Evolutionary conservation across 2,329 filamentous ascomycete genomes (phyloP).

Genomic region (Pseudogymnoascus sp.): DNA sequence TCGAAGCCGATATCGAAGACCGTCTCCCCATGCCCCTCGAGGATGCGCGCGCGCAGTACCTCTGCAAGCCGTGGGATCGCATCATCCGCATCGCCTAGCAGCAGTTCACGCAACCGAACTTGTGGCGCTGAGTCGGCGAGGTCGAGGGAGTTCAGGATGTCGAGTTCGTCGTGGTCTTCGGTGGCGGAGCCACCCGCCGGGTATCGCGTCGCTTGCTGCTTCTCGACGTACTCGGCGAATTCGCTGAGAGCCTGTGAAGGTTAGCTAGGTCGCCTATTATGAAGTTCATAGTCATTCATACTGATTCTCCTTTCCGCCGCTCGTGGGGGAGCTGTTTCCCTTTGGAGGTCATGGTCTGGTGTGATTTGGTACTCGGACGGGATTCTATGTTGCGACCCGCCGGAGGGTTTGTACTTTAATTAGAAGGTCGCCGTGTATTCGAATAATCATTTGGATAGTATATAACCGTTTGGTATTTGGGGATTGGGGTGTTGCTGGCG

Average conservation of each 20-base stretch:
- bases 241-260: slow-evolving; percentile 67
- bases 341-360: slow-evolving; percentile 2
- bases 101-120: slow-evolving; percentile 66
- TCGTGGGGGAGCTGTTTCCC: slow-evolving; percentile 65
- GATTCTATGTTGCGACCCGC: neutral
- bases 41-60: slow-evolving; percentile 60
- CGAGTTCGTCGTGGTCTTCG: slow-evolving; percentile 79
- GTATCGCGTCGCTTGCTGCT: slow-evolving; percentile 73
- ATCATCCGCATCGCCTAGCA: slow-evolving; percentile 58
- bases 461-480: neutral
- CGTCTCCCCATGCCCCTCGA: slow-evolving; percentile 80
- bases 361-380: neutral
- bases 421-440: slow-evolving; percentile 9
- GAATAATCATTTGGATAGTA: slow-evolving; percentile 12
- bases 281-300: slow-evolving; percentile 36
- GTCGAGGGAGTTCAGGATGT: slow-evolving; percentile 74
- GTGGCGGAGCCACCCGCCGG: slow-evolving; percentile 32
- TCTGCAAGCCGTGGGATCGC: slow-evolving; percentile 56
- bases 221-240: slow-evolving; percentile 95
- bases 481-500: neutral
- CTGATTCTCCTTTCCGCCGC: slow-evolving; percentile 78
- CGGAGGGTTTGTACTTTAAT: slow-evolving; percentile 5
- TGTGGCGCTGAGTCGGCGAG: slow-evolving; percentile 63
- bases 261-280: neutral
- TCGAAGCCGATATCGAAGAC: slow-evolving; percentile 91